phyloP scores from a whole-genome alignment of 176 grass and related monocot species.

The Canna indica region DNA sequence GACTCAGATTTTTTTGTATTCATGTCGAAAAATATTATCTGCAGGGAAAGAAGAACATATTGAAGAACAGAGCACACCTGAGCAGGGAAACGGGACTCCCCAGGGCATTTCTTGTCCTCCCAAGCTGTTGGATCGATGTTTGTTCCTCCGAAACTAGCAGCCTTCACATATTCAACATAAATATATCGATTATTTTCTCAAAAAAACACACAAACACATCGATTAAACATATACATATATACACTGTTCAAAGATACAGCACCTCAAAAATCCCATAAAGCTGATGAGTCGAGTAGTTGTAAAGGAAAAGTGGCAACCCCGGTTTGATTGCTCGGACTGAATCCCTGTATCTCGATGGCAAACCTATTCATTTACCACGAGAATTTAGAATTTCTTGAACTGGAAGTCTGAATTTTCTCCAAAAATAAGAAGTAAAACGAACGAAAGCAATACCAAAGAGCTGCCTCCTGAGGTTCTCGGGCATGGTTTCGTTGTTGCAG shows the following conservation, averaged over 20 bases:
- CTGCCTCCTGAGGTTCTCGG: constrained; percentile 85
- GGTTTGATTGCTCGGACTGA: constrained; percentile 86
- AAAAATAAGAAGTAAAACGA: background rate
- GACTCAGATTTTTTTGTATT: too few species aligned
- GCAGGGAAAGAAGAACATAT: too few species aligned
- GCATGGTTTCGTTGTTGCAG: constrained; percentile 99
- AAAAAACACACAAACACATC: too few species aligned
- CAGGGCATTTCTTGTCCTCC: constrained; percentile 97
- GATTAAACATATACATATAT: too few species aligned
- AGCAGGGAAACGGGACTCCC: constrained; percentile 92
- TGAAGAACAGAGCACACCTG: too few species aligned
- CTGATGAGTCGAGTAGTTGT: constrained; percentile 99
- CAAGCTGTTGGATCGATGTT: constrained; percentile 97
- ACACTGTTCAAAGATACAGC: too few species aligned
- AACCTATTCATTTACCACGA: constrained; percentile 14
- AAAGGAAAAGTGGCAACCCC: constrained; percentile 91
- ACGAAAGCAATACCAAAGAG: constrained; percentile 56
- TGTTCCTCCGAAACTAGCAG: constrained; percentile 82
- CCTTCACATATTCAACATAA: constrained; percentile 29
- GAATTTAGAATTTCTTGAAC: background rate
- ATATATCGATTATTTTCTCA: too few species aligned
- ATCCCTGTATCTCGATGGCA: constrained; percentile 91
- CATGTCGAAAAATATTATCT: too few species aligned
- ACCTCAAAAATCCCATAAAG: constrained; percentile 99
- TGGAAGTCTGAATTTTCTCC: too few species aligned